These are phyloP conservation scores for Saksenaea vasiformis DNA, from an alignment of 371 early-diverging fungal species.

Conservation along the genomic window DNA sequence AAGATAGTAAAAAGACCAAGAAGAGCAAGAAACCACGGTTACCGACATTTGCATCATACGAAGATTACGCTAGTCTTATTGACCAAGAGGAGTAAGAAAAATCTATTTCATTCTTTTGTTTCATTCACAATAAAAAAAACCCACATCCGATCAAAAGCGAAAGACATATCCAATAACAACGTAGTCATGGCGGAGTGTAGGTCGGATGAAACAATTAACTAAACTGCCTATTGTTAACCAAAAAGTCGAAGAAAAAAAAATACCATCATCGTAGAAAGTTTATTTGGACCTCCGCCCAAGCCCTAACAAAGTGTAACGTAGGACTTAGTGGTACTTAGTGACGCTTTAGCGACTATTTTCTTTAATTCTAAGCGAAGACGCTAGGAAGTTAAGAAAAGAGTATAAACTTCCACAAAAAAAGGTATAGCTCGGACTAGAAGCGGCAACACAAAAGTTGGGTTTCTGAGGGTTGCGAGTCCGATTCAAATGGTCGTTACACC, in stretches of 20 bases:
- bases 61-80: constrained; percentile 66
- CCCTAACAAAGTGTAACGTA: not conserved
- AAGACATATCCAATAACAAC: not conserved
- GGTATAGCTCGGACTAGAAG: constrained; percentile 1
- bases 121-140: not conserved
- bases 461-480: constrained; percentile 14
- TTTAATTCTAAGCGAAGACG: not conserved
- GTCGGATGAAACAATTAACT: not conserved
- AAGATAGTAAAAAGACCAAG: constrained; percentile 51
- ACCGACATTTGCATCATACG: constrained; percentile 73
- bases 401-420: not conserved
- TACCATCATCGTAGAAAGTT: constrained; percentile 1
- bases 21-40: constrained; percentile 53
- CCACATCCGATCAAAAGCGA: not conserved
- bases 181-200: not conserved
- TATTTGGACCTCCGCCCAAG: not conserved
- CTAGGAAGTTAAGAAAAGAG: not conserved
- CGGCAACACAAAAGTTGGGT: constrained; percentile 2
- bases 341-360: not conserved
- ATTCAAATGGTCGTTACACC: constrained; percentile 10
- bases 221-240: constrained; percentile 1
- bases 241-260: not conserved
- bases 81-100: constrained; percentile 27
- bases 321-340: not conserved
- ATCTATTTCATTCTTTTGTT: constrained; percentile 1